These are phyloP conservation scores for Fusarium clavum DNA, from an alignment of 2,329 filamentous ascomycete genomes.

Conservation along the genomic window DNA sequence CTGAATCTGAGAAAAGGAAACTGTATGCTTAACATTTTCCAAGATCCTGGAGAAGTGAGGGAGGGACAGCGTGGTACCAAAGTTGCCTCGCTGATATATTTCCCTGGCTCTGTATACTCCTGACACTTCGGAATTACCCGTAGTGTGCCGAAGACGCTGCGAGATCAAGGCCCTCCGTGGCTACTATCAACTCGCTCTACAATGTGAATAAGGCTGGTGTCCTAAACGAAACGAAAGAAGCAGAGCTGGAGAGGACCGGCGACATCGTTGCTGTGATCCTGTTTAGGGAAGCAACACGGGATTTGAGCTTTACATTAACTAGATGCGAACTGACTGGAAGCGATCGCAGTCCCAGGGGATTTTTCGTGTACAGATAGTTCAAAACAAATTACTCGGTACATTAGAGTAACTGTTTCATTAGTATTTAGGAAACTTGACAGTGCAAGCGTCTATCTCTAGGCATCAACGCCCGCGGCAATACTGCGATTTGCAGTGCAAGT, in stretches of 20 bases:
- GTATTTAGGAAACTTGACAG: background rate
- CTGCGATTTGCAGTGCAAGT: background rate
- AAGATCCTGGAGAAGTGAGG: background rate
- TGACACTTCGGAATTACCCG: background rate
- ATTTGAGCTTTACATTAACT: background rate
- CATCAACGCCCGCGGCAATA: background rate
- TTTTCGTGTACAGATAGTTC: accelerated
- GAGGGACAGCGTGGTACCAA: background rate
- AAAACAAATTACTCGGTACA: background rate
- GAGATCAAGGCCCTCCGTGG: accelerated
- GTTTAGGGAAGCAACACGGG: background rate
- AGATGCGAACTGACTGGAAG: background rate
- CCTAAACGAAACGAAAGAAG: accelerated
- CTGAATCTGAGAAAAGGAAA: background rate
- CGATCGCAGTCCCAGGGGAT: background rate
- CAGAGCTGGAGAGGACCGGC: background rate
- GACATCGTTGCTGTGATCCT: accelerated
- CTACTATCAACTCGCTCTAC: accelerated
- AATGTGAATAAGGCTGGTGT: background rate
- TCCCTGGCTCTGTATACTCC: background rate
- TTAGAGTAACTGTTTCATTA: background rate
- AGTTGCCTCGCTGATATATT: accelerated
- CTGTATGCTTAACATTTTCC: background rate
- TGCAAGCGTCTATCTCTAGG: background rate
- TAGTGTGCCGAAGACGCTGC: background rate